Evolutionary conservation across 202 grass and related monocot genomes (phyloP).

Genomic region (Panicum virgatum): DNA sequence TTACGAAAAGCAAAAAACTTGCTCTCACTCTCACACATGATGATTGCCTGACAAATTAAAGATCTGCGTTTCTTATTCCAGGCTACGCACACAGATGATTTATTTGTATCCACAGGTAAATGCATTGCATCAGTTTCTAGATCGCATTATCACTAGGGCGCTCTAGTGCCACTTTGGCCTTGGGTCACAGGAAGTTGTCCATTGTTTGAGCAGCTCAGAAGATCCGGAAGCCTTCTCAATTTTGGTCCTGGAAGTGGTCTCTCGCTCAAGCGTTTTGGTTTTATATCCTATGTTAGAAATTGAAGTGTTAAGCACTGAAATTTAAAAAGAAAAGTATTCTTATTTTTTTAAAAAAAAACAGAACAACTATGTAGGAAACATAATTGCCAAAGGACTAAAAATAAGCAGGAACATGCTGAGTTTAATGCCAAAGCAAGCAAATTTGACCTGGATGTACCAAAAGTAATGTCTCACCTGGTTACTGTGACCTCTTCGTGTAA

Average conservation of each 20-base stretch:
- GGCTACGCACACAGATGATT: not conserved
- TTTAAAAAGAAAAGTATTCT: slow-evolving; percentile 1
- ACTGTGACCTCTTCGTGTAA: not conserved
- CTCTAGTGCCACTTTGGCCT: slow-evolving; percentile 33
- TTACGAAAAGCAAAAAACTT: not conserved
- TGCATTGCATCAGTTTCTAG: not conserved
- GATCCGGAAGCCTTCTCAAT: slow-evolving; percentile 62
- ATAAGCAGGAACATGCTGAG: not conserved
- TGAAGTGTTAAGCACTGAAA: slow-evolving; percentile 28
- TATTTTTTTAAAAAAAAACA: not conserved
- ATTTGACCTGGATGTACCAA: not conserved
- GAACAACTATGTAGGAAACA: slow-evolving; percentile 3
- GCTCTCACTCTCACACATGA: not conserved
- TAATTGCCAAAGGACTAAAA: not conserved
- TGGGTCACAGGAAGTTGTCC: slow-evolving; percentile 48
- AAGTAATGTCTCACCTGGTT: not conserved
- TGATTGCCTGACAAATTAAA: not conserved
- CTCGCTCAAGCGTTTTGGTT: slow-evolving; percentile 53
- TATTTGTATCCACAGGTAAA: not conserved
- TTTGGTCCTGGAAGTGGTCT: slow-evolving; percentile 49
- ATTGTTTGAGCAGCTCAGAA: slow-evolving; percentile 63
- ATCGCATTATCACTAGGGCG: not conserved
- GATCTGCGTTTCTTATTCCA: not conserved
- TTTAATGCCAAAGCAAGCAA: slow-evolving; percentile 13
- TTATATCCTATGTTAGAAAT: slow-evolving; percentile 63